Evolutionary conservation across 208 protist genomes (phyloP).

Genomic region (Vickermania ingenoplastis): DNA sequence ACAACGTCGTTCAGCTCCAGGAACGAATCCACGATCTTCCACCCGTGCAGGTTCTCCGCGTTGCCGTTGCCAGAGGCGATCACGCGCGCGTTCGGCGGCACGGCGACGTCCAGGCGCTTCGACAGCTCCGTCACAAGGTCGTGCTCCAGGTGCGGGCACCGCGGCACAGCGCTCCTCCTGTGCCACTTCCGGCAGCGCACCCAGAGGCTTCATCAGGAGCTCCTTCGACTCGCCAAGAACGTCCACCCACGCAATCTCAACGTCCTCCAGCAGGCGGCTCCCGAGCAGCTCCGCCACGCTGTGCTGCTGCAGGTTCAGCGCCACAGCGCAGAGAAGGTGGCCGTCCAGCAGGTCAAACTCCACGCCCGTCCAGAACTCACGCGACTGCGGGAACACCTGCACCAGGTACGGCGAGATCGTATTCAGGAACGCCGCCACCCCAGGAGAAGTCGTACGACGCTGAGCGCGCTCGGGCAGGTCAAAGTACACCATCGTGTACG

Average conservation of each 20-base stretch:
- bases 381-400: slow-evolving; percentile 20
- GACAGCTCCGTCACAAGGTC: slow-evolving; percentile 76
- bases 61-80: slow-evolving; percentile 52
- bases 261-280: slow-evolving; percentile 36
- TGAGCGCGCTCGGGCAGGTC: slow-evolving; percentile 45
- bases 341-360: slow-evolving; percentile 77
- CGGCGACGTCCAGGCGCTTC: slow-evolving; percentile 29
- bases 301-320: slow-evolving; percentile 27
- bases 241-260: slow-evolving; percentile 33
- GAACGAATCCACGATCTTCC: slow-evolving; percentile 64
- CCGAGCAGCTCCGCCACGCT: slow-evolving; percentile 42
- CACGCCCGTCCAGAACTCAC: too few relatives aligned
- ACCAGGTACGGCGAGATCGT: slow-evolving; percentile 54
- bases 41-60: slow-evolving; percentile 66
- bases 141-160: slow-evolving; percentile 55
- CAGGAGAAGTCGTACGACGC: slow-evolving; percentile 12
- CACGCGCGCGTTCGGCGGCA: slow-evolving; percentile 26
- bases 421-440: slow-evolving; percentile 36
- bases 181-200: slow-evolving; percentile 30
- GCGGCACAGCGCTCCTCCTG: slow-evolving; percentile 14
- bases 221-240: too few relatives aligned
- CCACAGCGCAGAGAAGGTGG: slow-evolving; percentile 51
- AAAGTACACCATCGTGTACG: slow-evolving; percentile 42
- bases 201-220: too few relatives aligned
- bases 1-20: slow-evolving; percentile 76